Evolutionary conservation across 768 basidiomycete species (phyloP).

Genomic region (Suillus decipiens): DNA sequence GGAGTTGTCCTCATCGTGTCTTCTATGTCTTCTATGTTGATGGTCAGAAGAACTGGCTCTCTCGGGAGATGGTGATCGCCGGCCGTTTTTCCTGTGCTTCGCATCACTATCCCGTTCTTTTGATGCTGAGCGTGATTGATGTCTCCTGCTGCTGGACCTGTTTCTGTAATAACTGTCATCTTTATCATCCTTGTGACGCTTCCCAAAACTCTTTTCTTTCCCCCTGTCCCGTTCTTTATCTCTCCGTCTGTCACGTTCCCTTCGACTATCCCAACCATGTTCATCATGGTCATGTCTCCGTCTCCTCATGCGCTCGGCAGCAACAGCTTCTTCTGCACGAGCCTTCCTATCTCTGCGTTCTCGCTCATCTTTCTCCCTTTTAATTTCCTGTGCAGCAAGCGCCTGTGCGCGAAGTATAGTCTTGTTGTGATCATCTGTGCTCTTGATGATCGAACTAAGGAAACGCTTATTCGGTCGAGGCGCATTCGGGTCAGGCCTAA

Average conservation of each 20-base stretch:
- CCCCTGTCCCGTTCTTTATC: slow-evolving; percentile 43
- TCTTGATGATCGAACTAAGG: slow-evolving; percentile 82
- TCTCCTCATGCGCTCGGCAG: slow-evolving; percentile 57
- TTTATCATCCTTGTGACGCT: slow-evolving; percentile 44
- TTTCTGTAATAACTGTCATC: slow-evolving; percentile 29
- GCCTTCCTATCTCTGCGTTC: slow-evolving; percentile 61
- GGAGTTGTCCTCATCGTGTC: slow-evolving; percentile 20
- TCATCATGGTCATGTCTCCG: slow-evolving; percentile 30
- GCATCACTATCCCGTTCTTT: slow-evolving; percentile 19
- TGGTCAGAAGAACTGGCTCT: slow-evolving; percentile 15
- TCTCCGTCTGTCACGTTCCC: slow-evolving; percentile 47
- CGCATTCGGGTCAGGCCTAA: slow-evolving; percentile 67
- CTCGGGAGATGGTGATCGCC: slow-evolving; percentile 22
- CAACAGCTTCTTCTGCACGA: slow-evolving; percentile 75
- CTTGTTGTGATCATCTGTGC: slow-evolving; percentile 95
- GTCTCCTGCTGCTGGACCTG: slow-evolving; percentile 24
- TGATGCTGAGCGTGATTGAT: slow-evolving; percentile 35
- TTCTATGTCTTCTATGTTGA: slow-evolving; percentile 28
- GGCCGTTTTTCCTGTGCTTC: slow-evolving; percentile 23
- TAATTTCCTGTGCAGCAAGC: slow-evolving; percentile 70
- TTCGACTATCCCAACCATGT: slow-evolving; percentile 38
- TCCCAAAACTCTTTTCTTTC: slow-evolving; percentile 54
- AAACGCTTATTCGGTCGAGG: slow-evolving; percentile 85
- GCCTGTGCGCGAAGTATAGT: slow-evolving; percentile 77
- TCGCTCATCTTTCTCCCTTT: slow-evolving; percentile 64